Evolutionary conservation across 768 basidiomycete genomes (phyloP), one percentile per base, ranked within the genome.

Genomic region (Chalciporus piperatus): DNA sequence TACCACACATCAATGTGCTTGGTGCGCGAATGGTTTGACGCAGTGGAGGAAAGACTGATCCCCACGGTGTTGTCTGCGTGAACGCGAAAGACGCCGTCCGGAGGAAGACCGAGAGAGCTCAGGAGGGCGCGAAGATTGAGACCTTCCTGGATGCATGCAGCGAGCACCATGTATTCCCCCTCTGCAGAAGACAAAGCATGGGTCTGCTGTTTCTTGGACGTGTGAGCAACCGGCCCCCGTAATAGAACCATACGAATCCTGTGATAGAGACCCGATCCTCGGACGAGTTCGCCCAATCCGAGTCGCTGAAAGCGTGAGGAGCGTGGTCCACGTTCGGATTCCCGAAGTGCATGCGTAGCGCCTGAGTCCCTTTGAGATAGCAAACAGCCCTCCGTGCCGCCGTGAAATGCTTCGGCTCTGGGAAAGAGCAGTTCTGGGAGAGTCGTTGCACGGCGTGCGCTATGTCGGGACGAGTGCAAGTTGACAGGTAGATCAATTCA

Each of bases 401-500:
- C 3, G 30, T 22, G 14, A 27, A 54, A 10, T 52, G 27, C 4
- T 8, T 3, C 1, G 35, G 23, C 10, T 28, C 19, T 1, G 72
- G 74, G n/a, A 60, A 59, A 0, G 67, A 52, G 11, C 56, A 64
- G 59, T 59, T 73, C 23, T 69, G 68, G 0, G 69, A 58, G 1
- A 76, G 65, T 0, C 45, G 19, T 54, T 32, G 27, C 9, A 73
- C 69, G 5, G 67, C 57, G 41, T 57, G 70, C 0, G 69, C 56
- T 11, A 76, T 60, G 38, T 78, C 71, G 0, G 74, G 72, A 1
- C 64, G 57, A 1, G 72, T 72, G 7, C 60, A 61, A 3, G 71
- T 47, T 3, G 70, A 56, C 0, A 71, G 50, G 47, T 54, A 50
- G 5, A 54, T 38, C 1, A 54, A 38, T n/a, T 54, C 44, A 3